Evolutionary conservation across 208 protist genomes (phyloP), one percentile per base, ranked within the genome.

Genomic region (Acanthamoeba healyi): DNA sequence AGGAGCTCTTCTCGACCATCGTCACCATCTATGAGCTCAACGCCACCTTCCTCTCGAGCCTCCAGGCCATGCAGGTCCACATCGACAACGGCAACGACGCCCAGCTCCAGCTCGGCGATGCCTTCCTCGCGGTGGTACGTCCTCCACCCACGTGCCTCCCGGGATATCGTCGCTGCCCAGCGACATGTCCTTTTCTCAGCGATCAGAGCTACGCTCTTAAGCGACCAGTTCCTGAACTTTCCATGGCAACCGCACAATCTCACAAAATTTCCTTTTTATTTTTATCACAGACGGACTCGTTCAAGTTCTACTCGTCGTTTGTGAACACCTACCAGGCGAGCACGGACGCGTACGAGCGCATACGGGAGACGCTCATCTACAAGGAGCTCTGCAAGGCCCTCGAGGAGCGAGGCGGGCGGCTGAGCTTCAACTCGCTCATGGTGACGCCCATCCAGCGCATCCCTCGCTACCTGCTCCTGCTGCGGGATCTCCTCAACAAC

Each of bases 401-500:
- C 4, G 42, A 49, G 10, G 38, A 56, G 74, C 19, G 26, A 38
- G 46, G 77, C 19, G 19, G 44, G 2, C 26, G 26, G 15, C 24
- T 38, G n/a, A 65, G n/a, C 19, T 58, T 84, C 22, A 22, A 56
- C 3, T n/a, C 74, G 17, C 42, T 84, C 2, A 5, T 84, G 42
- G 44, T 84, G 9, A 84, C 74, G 5, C 74, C 74, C 22, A 84
- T 84, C 42, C 74, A 84, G 29, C 74, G 74, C 44, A 84, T 84
- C 19, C 74, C 74, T 1, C 6, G 74, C n/a, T 84, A 84, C 26
- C 42, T 84, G 7, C 74, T 84, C 22, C 42, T 84, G 15, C 74
- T 84, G 38, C 67, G 87, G 92, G 92, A 94, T 58, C 54, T 94
- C 3, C 5, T 88, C n/a, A 63, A 70, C n/a, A 29, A 74, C 40